phyloP scores from a whole-genome alignment of 2,329 filamentous ascomycete genomes.

The Pezicula radicicola region DNA sequence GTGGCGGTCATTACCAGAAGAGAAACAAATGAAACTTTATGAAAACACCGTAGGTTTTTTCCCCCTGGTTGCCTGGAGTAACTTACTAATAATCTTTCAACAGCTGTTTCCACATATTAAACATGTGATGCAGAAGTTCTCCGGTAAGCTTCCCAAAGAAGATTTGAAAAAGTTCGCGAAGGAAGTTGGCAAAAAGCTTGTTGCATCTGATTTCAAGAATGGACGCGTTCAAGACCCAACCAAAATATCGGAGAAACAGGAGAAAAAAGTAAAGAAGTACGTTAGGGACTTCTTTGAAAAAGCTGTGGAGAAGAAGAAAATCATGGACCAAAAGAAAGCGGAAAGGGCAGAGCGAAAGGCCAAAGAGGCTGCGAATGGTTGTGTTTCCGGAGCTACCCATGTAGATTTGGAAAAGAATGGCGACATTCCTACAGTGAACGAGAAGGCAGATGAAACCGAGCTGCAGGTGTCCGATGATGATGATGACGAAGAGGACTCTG shows the following conservation, averaged over 20 bases:
- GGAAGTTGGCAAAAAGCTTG: constrained; percentile 80
- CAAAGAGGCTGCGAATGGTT: constrained; percentile 22
- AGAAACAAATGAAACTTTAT: constrained; percentile 94
- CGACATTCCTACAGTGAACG: constrained; percentile 23
- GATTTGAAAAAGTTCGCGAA: constrained; percentile 61
- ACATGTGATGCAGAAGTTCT: constrained; percentile 82
- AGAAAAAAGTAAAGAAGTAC: constrained; percentile 78
- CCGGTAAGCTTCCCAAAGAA: constrained; percentile 81
- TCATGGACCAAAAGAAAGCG: constrained; percentile 65
- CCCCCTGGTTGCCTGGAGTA: not conserved
- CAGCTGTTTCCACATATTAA: constrained; percentile 84
- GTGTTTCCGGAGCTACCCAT: constrained; percentile 7
- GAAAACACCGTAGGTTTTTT: constrained; percentile 77
- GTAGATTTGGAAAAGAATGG: constrained; percentile 31
- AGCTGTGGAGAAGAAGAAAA: constrained; percentile 72
- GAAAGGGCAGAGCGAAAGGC: constrained; percentile 32
- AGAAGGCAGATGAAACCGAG: constrained; percentile 38
- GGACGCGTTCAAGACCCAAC: constrained; percentile 81
- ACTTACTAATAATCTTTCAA: not conserved
- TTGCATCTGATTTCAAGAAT: constrained; percentile 88
- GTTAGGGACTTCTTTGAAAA: constrained; percentile 86
- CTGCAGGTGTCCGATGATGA: constrained; percentile 20
- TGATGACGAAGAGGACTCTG: constrained; percentile 32
- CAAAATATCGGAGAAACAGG: constrained; percentile 72
- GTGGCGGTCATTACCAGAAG: constrained; percentile 66